Percentiles rank a stretch among this genome's conserved stretches.
phyloP scores from a whole-genome alignment of 108 stramenopile genomes.

The Cyclostephanos invisitatus region DNA sequence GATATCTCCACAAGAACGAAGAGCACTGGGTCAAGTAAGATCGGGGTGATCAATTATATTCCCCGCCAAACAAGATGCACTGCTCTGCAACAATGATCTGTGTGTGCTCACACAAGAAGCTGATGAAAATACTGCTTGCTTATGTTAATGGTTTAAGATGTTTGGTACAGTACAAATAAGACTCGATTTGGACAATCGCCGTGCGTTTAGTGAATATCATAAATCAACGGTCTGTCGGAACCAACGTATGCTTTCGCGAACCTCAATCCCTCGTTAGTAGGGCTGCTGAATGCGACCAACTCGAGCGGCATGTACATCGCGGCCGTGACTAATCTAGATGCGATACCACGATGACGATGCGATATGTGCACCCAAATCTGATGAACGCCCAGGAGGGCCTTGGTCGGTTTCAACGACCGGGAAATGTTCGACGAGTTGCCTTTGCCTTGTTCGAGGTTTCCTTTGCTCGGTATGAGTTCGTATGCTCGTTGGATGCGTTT shows the following conservation, averaged over 20 bases:
- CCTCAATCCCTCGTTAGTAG: slow-evolving; percentile 64
- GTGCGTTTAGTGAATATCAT: slow-evolving; percentile 33
- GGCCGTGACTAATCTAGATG: slow-evolving; percentile 62
- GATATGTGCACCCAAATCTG: slow-evolving; percentile 74
- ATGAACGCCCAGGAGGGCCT: slow-evolving; percentile 71
- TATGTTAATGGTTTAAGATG: too few species aligned
- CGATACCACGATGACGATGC: slow-evolving; percentile 65
- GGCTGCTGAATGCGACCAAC: slow-evolving; percentile 81
- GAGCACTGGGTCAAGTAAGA: too few species aligned
- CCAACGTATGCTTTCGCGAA: slow-evolving; percentile 64
- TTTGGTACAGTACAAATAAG: too few species aligned
- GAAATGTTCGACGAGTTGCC: slow-evolving; percentile 16
- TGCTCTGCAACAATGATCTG: too few species aligned
- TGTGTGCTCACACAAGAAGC: too few species aligned
- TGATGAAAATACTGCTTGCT: too few species aligned
- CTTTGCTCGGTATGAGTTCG: slow-evolving; percentile 24
- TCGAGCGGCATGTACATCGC: slow-evolving; percentile 53
- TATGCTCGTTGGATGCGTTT: slow-evolving; percentile 63
- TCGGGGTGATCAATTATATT: too few species aligned
- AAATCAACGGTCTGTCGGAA: slow-evolving; percentile 41
- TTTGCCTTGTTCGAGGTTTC: not conserved
- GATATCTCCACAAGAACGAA: too few species aligned
- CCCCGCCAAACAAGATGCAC: too few species aligned
- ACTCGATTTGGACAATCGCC: too few species aligned
- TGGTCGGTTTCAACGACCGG: slow-evolving; percentile 43